Evolutionary conservation across 495 filamentous ascomycete species (phyloP).

Genomic region (Penicillium cataractarum): DNA sequence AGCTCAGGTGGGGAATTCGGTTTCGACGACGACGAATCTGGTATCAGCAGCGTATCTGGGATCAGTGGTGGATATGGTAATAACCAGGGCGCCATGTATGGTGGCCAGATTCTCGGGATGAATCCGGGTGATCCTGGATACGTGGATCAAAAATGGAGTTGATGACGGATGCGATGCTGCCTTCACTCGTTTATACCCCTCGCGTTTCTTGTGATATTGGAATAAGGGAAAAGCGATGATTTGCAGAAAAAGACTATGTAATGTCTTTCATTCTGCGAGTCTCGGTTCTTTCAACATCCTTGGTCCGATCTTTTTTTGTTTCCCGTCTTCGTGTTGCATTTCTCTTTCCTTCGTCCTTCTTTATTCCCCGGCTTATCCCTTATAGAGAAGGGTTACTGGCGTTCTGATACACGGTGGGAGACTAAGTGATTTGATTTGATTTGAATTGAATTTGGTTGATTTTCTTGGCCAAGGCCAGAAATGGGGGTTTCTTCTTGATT

Average conservation of each 20-base stretch:
- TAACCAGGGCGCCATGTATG: constrained; percentile 41
- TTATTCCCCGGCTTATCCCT: constrained; percentile 12
- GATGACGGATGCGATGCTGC: constrained; percentile 20
- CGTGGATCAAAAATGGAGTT: constrained; percentile 38
- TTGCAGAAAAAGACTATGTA: background rate
- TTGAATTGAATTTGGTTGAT: constrained; percentile 15
- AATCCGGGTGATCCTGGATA: constrained; percentile 40
- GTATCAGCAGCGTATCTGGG: constrained; percentile 39
- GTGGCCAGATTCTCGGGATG: constrained; percentile 37
- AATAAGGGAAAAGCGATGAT: constrained; percentile 12
- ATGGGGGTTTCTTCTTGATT: constrained; percentile 4
- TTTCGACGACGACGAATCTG: constrained; percentile 55
- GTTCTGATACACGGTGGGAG: constrained; percentile 36
- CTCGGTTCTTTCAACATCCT: background rate
- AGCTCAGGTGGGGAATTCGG: constrained; percentile 67
- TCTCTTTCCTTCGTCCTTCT: constrained; percentile 17
- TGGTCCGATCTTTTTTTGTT: constrained; percentile 6
- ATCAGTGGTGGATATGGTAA: constrained; percentile 41
- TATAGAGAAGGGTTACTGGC: constrained; percentile 36
- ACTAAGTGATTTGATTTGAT: constrained; percentile 17
- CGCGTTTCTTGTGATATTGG: constrained; percentile 4
- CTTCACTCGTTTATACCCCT: constrained; percentile 11
- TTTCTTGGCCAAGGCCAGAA: constrained; percentile 15
- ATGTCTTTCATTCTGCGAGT: background rate
- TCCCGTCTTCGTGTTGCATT: constrained; percentile 1